phyloP scores from a whole-genome alignment of 2,329 filamentous ascomycete species.

The Fusarium floridanum region DNA sequence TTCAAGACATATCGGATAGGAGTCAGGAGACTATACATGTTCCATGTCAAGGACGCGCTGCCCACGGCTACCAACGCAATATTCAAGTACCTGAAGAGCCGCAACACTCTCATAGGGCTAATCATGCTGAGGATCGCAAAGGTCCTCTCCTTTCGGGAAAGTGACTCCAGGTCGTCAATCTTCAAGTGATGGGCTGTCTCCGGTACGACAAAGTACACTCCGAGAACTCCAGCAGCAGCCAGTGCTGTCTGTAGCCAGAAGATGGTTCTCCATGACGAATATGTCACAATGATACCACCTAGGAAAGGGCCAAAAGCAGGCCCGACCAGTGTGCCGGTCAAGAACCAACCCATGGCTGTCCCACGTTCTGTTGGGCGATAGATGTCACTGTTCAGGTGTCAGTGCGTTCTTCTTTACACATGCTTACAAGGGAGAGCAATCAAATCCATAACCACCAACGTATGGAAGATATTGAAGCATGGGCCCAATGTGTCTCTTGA shows the following conservation, averaged over 20 bases:
- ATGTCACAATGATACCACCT: conserved; percentile 83
- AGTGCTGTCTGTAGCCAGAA: conserved; percentile 83
- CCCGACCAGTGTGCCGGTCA: conserved; percentile 78
- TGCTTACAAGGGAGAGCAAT: not conserved
- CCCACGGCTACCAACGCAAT: conserved; percentile 71
- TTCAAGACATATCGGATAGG: conserved; percentile 81
- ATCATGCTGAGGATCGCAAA: conserved; percentile 71
- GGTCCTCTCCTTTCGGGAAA: conserved; percentile 62
- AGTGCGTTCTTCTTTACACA: conserved; percentile 4
- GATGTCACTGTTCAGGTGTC: conserved; percentile 61
- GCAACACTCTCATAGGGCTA: conserved; percentile 74
- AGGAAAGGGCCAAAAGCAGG: conserved; percentile 79
- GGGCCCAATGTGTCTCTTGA: not conserved
- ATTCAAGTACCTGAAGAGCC: conserved; percentile 77
- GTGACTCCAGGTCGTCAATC: conserved; percentile 70
- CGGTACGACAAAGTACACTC: conserved; percentile 75
- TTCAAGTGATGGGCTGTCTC: conserved; percentile 79
- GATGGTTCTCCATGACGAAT: conserved; percentile 77
- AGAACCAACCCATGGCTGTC: conserved; percentile 80
- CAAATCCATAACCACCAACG: not conserved
- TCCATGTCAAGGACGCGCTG: conserved; percentile 76
- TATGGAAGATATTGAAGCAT: too few relatives aligned
- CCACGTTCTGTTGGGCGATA: conserved; percentile 76
- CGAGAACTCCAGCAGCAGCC: conserved; percentile 68
- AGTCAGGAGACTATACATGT: conserved; percentile 73